These are phyloP conservation scores for Straminergon stramineum DNA, from an alignment of 225 moss, liverwort and hornwort species.

Conservation along the genomic window DNA sequence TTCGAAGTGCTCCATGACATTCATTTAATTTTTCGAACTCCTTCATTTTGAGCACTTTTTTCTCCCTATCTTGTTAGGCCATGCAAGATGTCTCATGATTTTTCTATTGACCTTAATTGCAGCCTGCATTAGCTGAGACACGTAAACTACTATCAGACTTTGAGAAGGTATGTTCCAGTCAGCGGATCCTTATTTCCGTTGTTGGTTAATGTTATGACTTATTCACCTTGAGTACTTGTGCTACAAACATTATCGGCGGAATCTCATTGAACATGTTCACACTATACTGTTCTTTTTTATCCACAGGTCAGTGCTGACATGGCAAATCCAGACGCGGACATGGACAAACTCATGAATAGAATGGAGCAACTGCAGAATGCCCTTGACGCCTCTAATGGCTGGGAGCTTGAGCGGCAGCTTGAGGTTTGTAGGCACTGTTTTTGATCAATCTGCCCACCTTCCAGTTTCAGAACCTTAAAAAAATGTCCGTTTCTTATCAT, in stretches of 20 bases:
- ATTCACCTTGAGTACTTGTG: not conserved
- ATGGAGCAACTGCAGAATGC: constrained; percentile 90
- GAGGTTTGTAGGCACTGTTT: constrained; percentile 45
- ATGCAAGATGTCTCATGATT: not conserved
- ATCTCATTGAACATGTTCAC: not conserved
- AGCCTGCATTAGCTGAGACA: constrained; percentile 77
- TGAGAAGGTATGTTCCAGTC: constrained; percentile 50
- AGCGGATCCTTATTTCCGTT: not conserved
- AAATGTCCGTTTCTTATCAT: not conserved
- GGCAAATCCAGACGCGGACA: constrained; percentile 75
- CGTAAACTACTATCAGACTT: constrained; percentile 71
- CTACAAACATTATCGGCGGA: not conserved
- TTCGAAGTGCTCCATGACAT: not conserved
- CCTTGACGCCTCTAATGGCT: constrained; percentile 90
- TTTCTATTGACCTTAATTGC: constrained; percentile 1
- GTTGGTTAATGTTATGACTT: not conserved
- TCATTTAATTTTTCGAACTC: not conserved
- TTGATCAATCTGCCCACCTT: not conserved
- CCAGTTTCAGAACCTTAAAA: not conserved
- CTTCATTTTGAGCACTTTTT: not conserved
- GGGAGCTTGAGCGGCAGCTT: constrained; percentile 89
- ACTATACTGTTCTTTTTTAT: not conserved
- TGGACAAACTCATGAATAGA: constrained; percentile 86
- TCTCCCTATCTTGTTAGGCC: not conserved
- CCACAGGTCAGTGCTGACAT: constrained; percentile 83